A percentile compares a stretch with the other conserved stretches of the same genome.
Conservation (phyloP, 441 rosid genomes). For the Euphorbia celastroides region DNA sequence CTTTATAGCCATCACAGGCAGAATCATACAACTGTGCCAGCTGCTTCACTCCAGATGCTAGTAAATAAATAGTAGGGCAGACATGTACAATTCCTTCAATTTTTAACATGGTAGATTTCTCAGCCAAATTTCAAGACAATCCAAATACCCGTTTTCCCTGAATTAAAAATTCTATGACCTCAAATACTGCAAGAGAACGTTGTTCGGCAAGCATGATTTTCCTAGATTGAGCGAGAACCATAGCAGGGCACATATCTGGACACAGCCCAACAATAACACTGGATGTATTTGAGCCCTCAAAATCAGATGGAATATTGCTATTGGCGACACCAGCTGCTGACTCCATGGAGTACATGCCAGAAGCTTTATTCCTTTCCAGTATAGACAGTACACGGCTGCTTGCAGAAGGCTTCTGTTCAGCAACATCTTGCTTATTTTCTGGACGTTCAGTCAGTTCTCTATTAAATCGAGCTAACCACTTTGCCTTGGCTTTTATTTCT, state of each 20-base stretch:
- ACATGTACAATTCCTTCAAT: conserved; percentile 2
- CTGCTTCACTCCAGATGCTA: conserved; percentile 9
- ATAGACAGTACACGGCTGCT: conserved; percentile 32
- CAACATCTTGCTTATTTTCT: conserved; percentile 34
- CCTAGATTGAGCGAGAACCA: conserved; percentile 25
- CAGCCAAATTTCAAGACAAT: conserved; percentile 15
- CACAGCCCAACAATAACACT: conserved; percentile 72
- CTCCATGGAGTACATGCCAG: conserved; percentile 28
- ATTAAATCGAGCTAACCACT: conserved; percentile 86
- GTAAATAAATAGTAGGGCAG: conserved; percentile 3
- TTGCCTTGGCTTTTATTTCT: conserved; percentile 92
- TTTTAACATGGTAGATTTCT: conserved; percentile 14
- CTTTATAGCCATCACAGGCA: conserved; percentile 11
- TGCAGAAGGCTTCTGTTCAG: conserved; percentile 38
- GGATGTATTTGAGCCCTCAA: conserved; percentile 53
- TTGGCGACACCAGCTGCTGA: conserved; percentile 37
- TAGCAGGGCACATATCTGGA: conserved; percentile 99
- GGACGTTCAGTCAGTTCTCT: conserved; percentile 54
- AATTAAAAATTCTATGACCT: background rate
- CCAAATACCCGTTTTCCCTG: background rate
- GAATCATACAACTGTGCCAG: conserved; percentile 16
- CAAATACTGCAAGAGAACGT: conserved; percentile 16
- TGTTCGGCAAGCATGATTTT: conserved; percentile 17
- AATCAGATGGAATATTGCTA: conserved; percentile 42
- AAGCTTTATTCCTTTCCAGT: conserved; percentile 32